These are phyloP conservation scores for Psilocybe subaeruginosa DNA, from an alignment of 768 basidiomycete genomes.

Conservation along the genomic window DNA sequence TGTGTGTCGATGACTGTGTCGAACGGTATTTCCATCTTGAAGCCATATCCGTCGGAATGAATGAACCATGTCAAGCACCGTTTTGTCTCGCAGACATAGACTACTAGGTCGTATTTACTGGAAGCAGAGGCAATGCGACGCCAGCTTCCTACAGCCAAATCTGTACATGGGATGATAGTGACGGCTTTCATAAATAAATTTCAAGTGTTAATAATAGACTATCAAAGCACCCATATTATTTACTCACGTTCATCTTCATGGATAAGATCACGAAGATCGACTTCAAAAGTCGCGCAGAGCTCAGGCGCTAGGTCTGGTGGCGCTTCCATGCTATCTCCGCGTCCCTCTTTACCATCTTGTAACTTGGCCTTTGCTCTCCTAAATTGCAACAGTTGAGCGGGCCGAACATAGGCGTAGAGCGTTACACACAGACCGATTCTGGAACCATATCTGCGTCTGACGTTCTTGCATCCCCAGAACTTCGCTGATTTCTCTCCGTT, in stretches of 20 bases:
- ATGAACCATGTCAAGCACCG: slow-evolving; percentile 81
- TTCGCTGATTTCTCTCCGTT: slow-evolving; percentile 74
- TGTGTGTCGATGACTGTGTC: slow-evolving; percentile 59
- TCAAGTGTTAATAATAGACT: background rate
- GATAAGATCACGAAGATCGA: slow-evolving; percentile 64
- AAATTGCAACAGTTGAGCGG: slow-evolving; percentile 4
- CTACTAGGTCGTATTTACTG: slow-evolving; percentile 67
- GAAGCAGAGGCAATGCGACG: slow-evolving; percentile 64
- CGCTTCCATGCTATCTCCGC: slow-evolving; percentile 35
- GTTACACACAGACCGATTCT: slow-evolving; percentile 62
- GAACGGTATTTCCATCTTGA: slow-evolving; percentile 87
- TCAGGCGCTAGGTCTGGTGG: slow-evolving; percentile 56
- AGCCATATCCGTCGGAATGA: slow-evolving; percentile 68
- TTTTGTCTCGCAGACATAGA: slow-evolving; percentile 72
- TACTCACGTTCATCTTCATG: slow-evolving; percentile 78
- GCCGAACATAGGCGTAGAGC: background rate
- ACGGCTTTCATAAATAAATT: slow-evolving; percentile 48
- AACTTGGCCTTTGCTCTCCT: slow-evolving; percentile 86
- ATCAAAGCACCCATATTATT: background rate
- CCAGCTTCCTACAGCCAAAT: slow-evolving; percentile 80
- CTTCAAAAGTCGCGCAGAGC: slow-evolving; percentile 53
- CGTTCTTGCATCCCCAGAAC: slow-evolving; percentile 82
- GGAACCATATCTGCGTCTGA: slow-evolving; percentile 91
- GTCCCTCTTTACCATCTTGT: slow-evolving; percentile 54
- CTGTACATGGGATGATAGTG: slow-evolving; percentile 74